These are phyloP conservation scores for Solanum tacnaense DNA, from an alignment of 257 asterid species.

Conservation along the genomic window DNA sequence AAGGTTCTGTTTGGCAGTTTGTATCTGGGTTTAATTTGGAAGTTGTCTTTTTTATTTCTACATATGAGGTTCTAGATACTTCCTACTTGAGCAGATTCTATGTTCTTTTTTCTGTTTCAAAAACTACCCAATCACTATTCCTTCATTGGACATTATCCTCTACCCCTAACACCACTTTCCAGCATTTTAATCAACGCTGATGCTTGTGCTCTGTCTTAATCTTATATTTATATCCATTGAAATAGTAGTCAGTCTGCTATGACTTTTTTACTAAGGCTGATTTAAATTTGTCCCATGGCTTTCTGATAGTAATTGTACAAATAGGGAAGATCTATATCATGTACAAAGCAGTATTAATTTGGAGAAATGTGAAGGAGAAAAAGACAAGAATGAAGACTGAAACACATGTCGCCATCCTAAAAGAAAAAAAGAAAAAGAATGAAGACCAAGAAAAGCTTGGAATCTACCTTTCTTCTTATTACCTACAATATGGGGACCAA, in stretches of 20 bases:
- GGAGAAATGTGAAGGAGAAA: background rate
- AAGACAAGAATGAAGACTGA: background rate
- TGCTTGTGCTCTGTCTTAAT: background rate
- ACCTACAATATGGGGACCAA: background rate
- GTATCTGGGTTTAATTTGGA: background rate
- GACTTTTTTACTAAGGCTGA: background rate
- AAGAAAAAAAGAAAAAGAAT: background rate
- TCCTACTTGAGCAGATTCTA: background rate
- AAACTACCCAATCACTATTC: background rate
- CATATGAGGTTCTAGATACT: background rate
- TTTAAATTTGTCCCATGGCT: background rate
- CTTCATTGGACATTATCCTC: background rate
- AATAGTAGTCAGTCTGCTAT: background rate
- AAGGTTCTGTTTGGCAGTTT: background rate
- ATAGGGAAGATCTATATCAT: background rate
- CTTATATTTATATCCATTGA: background rate
- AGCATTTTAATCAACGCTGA: background rate
- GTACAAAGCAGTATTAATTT: background rate
- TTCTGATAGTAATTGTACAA: background rate
- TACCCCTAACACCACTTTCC: background rate
- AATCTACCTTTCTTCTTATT: background rate
- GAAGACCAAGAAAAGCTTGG: background rate
- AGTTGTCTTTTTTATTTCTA: background rate
- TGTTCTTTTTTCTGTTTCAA: background rate
- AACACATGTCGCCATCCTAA: background rate